phyloP scores from a whole-genome alignment of 164 flowering plant genomes.

The Berberis thunbergii region DNA sequence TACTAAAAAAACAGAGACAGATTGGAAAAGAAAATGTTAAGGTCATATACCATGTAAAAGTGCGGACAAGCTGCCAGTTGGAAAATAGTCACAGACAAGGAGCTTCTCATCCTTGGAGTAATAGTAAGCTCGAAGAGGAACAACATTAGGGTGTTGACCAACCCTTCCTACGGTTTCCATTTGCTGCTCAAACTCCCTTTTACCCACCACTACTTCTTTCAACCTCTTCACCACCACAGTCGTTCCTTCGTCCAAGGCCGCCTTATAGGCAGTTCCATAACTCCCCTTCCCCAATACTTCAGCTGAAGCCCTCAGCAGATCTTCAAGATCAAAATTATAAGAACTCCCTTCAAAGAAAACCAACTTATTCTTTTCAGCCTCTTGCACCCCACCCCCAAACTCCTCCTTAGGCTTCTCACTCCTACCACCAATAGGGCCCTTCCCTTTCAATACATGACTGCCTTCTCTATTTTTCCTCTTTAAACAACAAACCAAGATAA shows the following conservation, averaged over 20 bases:
- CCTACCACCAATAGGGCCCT: slow-evolving; percentile 36
- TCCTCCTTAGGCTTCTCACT: slow-evolving; percentile 56
- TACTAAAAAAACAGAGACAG: neutral
- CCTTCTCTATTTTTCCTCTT: slow-evolving; percentile 28
- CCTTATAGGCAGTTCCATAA: slow-evolving; percentile 85
- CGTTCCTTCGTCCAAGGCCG: slow-evolving; percentile 60
- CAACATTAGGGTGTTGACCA: slow-evolving; percentile 65
- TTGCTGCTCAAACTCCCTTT: slow-evolving; percentile 68
- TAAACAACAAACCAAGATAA: slow-evolving; percentile 28
- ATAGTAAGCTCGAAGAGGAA: slow-evolving; percentile 77
- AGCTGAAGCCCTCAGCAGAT: slow-evolving; percentile 32
- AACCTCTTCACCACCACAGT: slow-evolving; percentile 84
- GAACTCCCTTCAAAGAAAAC: slow-evolving; percentile 30
- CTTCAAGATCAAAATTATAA: slow-evolving; percentile 26
- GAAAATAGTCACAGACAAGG: slow-evolving; percentile 75
- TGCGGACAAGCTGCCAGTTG: slow-evolving; percentile 79
- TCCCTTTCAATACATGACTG: slow-evolving; percentile 24
- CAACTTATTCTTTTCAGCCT: slow-evolving; percentile 37
- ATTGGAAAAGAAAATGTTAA: neutral
- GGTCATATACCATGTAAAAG: slow-evolving; percentile 60
- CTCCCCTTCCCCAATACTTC: slow-evolving; percentile 95
- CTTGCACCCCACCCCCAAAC: slow-evolving; percentile 72
- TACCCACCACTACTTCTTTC: slow-evolving; percentile 65
- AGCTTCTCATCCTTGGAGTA: slow-evolving; percentile 88
- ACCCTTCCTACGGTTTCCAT: slow-evolving; percentile 63